Conservation (phyloP, 495 filamentous ascomycete genomes). For the Aspergillus olivimuriae region DNA sequence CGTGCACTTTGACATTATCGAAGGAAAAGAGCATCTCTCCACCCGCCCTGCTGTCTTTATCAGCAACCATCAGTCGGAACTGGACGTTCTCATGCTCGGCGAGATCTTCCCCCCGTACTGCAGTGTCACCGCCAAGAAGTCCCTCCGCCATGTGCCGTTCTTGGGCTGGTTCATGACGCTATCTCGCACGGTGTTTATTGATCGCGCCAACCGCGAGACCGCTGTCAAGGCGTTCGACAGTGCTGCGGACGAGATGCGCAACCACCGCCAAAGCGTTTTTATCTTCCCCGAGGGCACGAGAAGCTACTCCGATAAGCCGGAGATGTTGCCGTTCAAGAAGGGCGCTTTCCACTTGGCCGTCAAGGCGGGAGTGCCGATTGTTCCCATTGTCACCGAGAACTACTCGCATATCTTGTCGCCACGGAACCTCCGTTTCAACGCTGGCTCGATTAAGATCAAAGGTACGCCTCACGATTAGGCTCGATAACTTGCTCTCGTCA, state of each 20-base stretch:
- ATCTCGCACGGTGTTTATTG: slow-evolving; percentile 88
- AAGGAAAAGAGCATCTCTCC: slow-evolving; percentile 58
- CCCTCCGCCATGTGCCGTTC: slow-evolving; percentile 72
- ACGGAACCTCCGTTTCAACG: slow-evolving; percentile 60
- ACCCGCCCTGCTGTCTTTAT: slow-evolving; percentile 84
- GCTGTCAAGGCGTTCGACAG: slow-evolving; percentile 82
- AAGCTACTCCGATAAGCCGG: slow-evolving; percentile 76
- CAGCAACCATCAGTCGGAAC: slow-evolving; percentile 89
- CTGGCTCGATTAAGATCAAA: slow-evolving; percentile 73
- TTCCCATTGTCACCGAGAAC: slow-evolving; percentile 79
- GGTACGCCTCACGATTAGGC: slow-evolving; percentile 53
- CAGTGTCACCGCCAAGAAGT: slow-evolving; percentile 88
- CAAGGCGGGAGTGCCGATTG: slow-evolving; percentile 86
- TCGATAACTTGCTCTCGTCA: background rate
- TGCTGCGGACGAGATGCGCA: slow-evolving; percentile 72
- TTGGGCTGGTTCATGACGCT: slow-evolving; percentile 96
- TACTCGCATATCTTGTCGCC: slow-evolving; percentile 78
- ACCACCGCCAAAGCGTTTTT: slow-evolving; percentile 75
- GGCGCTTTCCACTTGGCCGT: slow-evolving; percentile 95
- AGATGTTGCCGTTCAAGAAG: slow-evolving; percentile 90
- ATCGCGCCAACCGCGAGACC: slow-evolving; percentile 71
- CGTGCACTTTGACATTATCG: slow-evolving; percentile 68
- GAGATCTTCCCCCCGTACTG: slow-evolving; percentile 83
- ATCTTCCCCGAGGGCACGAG: slow-evolving; percentile 94
- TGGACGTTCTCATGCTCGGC: slow-evolving; percentile 90